Conservation (phyloP, 1,284 basidiomycete species). For the Ganoderma lucidum region DNA sequence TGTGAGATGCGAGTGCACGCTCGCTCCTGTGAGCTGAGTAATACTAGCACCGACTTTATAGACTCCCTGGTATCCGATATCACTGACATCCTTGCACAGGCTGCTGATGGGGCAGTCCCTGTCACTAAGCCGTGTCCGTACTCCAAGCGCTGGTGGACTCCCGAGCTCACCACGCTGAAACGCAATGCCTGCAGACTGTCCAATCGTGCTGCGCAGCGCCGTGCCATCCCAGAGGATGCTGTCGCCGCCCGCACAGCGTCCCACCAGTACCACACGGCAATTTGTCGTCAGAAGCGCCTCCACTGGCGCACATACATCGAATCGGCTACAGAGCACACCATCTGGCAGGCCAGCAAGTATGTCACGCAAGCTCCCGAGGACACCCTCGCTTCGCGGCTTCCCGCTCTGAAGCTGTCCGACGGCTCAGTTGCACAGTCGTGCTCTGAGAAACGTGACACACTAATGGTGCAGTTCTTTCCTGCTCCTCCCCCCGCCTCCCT, state of each 20-base stretch:
- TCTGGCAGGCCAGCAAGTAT: constrained; percentile 19
- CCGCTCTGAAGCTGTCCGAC: constrained; percentile 26
- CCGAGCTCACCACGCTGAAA: constrained; percentile 13
- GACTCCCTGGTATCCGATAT: background rate
- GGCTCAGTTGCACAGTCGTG: constrained; percentile 16
- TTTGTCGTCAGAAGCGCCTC: background rate
- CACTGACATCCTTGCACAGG: background rate
- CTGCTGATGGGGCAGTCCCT: no score
- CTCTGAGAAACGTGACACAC: constrained; percentile 34
- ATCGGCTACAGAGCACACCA: background rate
- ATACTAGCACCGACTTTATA: background rate
- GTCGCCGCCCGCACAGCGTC: background rate
- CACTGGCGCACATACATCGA: constrained; percentile 15
- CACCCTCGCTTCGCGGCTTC: background rate
- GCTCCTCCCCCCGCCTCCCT: constrained; percentile 25
- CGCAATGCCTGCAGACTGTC: background rate
- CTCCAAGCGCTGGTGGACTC: constrained; percentile 21
- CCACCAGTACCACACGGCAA: background rate
- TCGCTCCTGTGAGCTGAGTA: background rate
- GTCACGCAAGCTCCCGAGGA: constrained; percentile 14
- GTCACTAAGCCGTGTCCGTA: no score
- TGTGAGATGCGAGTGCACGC: background rate
- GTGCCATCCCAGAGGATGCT: background rate
- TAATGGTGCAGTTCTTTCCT: constrained; percentile 45
- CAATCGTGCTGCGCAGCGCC: background rate